Percentiles rank a stretch among this genome's conserved stretches.
These are phyloP conservation scores for Calvatia gigantea DNA, from an alignment of 768 basidiomycete genomes.

Conservation along the genomic window DNA sequence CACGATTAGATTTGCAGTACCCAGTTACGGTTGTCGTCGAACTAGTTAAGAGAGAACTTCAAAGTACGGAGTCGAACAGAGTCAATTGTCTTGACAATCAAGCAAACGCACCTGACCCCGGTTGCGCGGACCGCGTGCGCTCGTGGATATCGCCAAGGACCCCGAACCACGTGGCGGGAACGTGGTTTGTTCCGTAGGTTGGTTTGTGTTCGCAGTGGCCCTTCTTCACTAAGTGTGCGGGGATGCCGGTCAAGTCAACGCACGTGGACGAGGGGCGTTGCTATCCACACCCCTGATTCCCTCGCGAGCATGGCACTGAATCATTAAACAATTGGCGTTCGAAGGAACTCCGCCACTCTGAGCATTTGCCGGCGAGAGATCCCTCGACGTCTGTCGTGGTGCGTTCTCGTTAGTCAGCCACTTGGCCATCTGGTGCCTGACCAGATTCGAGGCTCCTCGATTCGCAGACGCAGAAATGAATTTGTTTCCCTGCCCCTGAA, in stretches of 20 bases:
- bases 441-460: not conserved
- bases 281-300: not conserved
- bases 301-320: not conserved
- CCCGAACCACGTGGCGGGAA: constrained; percentile 35
- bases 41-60: not conserved
- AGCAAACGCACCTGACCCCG: not conserved
- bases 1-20: not conserved
- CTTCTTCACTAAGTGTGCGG: constrained; percentile 11
- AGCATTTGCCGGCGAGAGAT: not conserved
- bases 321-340: not conserved
- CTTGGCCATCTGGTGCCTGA: not conserved
- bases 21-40: not conserved
- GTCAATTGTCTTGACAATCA: constrained; percentile 9
- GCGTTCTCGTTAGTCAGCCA: not conserved
- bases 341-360: not conserved
- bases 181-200: constrained; percentile 34
- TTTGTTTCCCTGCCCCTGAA: not conserved
- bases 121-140: not conserved
- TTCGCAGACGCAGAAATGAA: not conserved
- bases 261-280: constrained; percentile 11
- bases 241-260: not conserved
- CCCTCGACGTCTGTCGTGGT: not conserved
- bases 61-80: not conserved
- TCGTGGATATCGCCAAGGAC: not conserved
- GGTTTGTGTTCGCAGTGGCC: not conserved